Percentiles rank a stretch among this genome's conserved stretches.
These are phyloP conservation scores for Begonia peltatifolia DNA, from an alignment of 306 rosid species.

Conservation along the genomic window DNA sequence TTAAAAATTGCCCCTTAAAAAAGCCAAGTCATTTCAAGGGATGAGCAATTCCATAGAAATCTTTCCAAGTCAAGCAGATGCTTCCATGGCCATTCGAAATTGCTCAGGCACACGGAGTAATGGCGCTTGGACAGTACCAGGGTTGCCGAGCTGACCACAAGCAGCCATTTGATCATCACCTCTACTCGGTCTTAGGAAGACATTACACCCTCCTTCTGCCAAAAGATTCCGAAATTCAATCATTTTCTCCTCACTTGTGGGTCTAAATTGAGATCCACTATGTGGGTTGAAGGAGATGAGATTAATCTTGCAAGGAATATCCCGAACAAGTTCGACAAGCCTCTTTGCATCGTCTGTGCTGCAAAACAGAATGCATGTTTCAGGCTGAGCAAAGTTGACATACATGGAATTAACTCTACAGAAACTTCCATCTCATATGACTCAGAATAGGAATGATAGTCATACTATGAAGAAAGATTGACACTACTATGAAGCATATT, in stretches of 20 bases:
- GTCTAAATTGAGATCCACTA: conserved; percentile 65
- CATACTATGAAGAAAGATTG: too few relatives aligned
- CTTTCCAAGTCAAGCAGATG: conserved; percentile 16
- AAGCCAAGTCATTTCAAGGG: too few relatives aligned
- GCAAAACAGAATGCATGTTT: conserved; percentile 8
- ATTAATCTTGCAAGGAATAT: conserved; percentile 89
- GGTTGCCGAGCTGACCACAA: conserved; percentile 88
- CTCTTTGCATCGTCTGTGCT: conserved; percentile 64
- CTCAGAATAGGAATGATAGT: too few relatives aligned
- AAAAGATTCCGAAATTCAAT: conserved; percentile 60
- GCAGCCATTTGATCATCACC: conserved; percentile 98
- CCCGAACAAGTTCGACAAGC: conserved; percentile 60
- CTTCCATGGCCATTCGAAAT: conserved; percentile 42
- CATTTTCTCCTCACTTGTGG: conserved; percentile 63
- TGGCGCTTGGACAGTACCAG: conserved; percentile 63
- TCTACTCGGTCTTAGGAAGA: conserved; percentile 60
- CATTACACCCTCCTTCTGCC: conserved; percentile 52
- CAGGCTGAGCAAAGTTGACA: neutral
- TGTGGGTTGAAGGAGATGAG: conserved; percentile 83
- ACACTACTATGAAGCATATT: too few relatives aligned
- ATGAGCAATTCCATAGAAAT: too few relatives aligned
- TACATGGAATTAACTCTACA: too few relatives aligned
- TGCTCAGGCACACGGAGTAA: conserved; percentile 62
- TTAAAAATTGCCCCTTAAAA: too few relatives aligned
- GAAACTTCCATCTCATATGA: too few relatives aligned